phyloP scores from a whole-genome alignment of 371 early-diverging fungal genomes.

The Batrachochytrium dendrobatidis region DNA sequence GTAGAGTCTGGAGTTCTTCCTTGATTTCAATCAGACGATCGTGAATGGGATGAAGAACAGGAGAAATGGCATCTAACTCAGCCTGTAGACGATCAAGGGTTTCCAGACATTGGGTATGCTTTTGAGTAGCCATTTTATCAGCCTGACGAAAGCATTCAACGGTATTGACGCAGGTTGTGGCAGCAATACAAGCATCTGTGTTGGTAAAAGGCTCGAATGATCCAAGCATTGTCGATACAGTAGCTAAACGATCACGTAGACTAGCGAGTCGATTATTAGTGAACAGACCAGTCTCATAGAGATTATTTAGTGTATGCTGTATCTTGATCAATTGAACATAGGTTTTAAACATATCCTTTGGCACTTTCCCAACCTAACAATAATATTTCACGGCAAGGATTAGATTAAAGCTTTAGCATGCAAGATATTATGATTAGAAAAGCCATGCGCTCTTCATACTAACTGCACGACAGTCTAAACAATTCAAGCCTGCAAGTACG shows the following conservation, averaged over 20 bases:
- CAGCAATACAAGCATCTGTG: not conserved
- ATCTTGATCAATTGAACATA: slow-evolving; percentile 24
- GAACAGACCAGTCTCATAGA: slow-evolving; percentile 20
- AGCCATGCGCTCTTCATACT: not conserved
- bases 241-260: not conserved
- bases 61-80: slow-evolving; percentile 19
- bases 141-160: not conserved
- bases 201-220: not conserved
- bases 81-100: slow-evolving; percentile 6
- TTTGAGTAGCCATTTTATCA: not conserved
- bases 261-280: not conserved
- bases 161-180: not conserved
- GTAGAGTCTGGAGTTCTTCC: slow-evolving; percentile 18
- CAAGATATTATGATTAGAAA: not conserved
- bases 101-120: not conserved
- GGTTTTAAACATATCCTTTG: slow-evolving; percentile 5
- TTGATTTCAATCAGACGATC: slow-evolving; percentile 27
- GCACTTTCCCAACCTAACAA: not conserved
- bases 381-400: not conserved
- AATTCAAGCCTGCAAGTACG: not conserved
- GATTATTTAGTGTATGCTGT: slow-evolving; percentile 21
- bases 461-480: not conserved
- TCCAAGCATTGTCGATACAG: not conserved
- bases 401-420: not conserved
- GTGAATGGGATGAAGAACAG: slow-evolving; percentile 27